Conservation (phyloP, 306 rosid genomes). For the Psophocarpus tetragonolobus region DNA sequence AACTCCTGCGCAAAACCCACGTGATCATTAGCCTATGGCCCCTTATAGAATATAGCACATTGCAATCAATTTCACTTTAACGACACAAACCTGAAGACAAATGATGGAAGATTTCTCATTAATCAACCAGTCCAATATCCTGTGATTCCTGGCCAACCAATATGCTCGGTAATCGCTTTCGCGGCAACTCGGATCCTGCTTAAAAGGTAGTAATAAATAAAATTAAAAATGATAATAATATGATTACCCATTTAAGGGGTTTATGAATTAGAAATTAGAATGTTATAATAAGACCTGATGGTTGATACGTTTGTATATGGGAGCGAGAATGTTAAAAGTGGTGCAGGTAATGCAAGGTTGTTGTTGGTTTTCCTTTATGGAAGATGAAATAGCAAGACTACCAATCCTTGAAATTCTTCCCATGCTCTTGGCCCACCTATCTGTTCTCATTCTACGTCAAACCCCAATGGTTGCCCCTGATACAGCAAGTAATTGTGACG, state of each 20-base stretch:
- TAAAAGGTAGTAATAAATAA: neutral
- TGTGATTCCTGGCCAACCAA: constrained; percentile 86
- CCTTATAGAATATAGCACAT: neutral
- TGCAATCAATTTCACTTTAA: neutral
- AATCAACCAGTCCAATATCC: constrained; percentile 78
- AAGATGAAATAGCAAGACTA: constrained; percentile 76
- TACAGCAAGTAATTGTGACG: neutral
- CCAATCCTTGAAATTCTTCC: constrained; percentile 79
- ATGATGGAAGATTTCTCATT: constrained; percentile 86
- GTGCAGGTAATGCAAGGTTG: constrained; percentile 89
- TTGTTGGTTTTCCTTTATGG: constrained; percentile 63
- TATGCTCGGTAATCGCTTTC: constrained; percentile 74
- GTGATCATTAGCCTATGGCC: neutral
- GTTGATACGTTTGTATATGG: constrained; percentile 88
- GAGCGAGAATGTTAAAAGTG: constrained; percentile 95
- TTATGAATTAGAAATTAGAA: neutral
- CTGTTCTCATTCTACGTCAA: constrained; percentile 49
- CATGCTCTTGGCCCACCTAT: constrained; percentile 60
- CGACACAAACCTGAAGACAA: constrained; percentile 86
- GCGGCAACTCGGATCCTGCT: constrained; percentile 73
- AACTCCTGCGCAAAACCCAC: constrained; percentile 55
- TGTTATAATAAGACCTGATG: constrained; percentile 49
- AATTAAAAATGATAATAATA: neutral
- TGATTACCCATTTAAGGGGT: neutral
- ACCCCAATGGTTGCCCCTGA: constrained; percentile 6